These are phyloP conservation scores for Epichloe amarillans DNA, from an alignment of 2,329 filamentous ascomycete species.

Conservation along the genomic window DNA sequence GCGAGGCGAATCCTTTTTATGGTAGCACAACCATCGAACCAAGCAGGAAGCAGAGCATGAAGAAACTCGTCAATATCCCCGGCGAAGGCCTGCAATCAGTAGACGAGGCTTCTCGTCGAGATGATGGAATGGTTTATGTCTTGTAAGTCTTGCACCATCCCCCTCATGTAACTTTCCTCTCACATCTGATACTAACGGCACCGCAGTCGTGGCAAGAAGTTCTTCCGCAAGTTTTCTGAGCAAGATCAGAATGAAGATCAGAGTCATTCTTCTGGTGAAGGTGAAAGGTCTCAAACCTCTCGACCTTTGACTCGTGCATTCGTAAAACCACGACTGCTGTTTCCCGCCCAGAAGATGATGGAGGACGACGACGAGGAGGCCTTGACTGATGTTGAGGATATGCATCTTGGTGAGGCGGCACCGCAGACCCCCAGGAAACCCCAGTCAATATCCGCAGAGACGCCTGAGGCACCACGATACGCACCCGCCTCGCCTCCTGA, in stretches of 20 bases:
- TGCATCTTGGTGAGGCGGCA: slow-evolving; percentile 17
- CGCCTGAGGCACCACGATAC: slow-evolving; percentile 42
- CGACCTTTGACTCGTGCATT: slow-evolving; percentile 50
- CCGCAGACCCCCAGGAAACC: slow-evolving; percentile 27
- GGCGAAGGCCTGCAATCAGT: slow-evolving; percentile 46
- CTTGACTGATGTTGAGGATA: slow-evolving; percentile 42
- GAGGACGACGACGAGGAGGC: slow-evolving; percentile 46
- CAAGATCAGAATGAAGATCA: slow-evolving; percentile 20
- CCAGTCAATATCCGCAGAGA: slow-evolving; percentile 19
- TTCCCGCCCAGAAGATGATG: slow-evolving; percentile 38
- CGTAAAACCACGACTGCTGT: slow-evolving; percentile 60
- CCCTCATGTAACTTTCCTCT: background rate
- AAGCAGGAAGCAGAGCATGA: slow-evolving; percentile 39
- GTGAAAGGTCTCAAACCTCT: slow-evolving; percentile 21
- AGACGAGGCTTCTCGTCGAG: slow-evolving; percentile 48
- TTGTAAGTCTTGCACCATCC: slow-evolving; percentile 48
- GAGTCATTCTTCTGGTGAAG: slow-evolving; percentile 20
- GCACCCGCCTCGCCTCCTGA: slow-evolving; percentile 49
- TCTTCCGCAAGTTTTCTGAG: slow-evolving; percentile 55
- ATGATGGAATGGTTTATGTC: slow-evolving; percentile 61
- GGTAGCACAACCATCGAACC: slow-evolving; percentile 30
- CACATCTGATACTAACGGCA: background rate
- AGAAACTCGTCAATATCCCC: slow-evolving; percentile 38
- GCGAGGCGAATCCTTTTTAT: slow-evolving; percentile 60
- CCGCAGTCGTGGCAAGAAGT: slow-evolving; percentile 61